Percentiles rank a stretch among this genome's conserved stretches.
phyloP scores from a whole-genome alignment of 2,329 filamentous ascomycete genomes.

The Cadophora luteo-olivacea region DNA sequence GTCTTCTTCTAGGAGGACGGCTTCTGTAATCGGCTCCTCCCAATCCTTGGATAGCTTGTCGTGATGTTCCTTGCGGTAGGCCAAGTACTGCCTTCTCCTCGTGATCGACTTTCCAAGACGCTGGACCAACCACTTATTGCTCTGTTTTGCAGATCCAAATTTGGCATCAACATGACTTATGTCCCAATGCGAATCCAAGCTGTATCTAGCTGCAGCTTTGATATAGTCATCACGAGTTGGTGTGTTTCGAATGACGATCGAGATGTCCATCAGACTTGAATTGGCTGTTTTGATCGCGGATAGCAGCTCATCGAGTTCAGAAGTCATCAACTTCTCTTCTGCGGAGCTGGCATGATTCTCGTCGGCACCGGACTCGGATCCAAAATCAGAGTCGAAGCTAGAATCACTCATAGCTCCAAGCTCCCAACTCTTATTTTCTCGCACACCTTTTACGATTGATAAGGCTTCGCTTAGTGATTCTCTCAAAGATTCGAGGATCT shows the following conservation, averaged over 20 bases:
- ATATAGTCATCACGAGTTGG: conserved; percentile 38
- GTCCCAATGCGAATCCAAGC: conserved; percentile 26
- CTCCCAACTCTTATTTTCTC: conserved; percentile 34
- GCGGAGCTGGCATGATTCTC: conserved; percentile 16
- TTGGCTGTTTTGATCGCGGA: conserved; percentile 34
- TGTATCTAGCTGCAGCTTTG: conserved; percentile 37
- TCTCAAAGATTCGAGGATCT: conserved; percentile 34
- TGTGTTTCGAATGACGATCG: conserved; percentile 37
- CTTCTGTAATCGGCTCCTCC: conserved; percentile 11
- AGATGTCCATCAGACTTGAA: conserved; percentile 37
- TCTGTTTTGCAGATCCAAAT: conserved; percentile 28
- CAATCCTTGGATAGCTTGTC: conserved; percentile 33
- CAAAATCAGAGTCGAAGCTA: conserved; percentile 17
- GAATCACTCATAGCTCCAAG: conserved; percentile 30
- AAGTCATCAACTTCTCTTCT: conserved; percentile 25
- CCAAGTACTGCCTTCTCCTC: conserved; percentile 42
- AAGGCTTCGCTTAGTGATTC: conserved; percentile 32
- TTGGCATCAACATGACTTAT: conserved; percentile 39
- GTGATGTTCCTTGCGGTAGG: conserved; percentile 43
- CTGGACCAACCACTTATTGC: conserved; percentile 34
- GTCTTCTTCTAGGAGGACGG: conserved; percentile 21
- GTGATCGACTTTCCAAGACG: conserved; percentile 44
- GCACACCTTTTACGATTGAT: conserved; percentile 31
- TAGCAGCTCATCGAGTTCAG: conserved; percentile 37
- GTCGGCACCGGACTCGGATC: conserved; percentile 12